These are phyloP conservation scores for Saccharomyces uvarum DNA, from an alignment of 1,139 yeast genomes.

Conservation along the genomic window DNA sequence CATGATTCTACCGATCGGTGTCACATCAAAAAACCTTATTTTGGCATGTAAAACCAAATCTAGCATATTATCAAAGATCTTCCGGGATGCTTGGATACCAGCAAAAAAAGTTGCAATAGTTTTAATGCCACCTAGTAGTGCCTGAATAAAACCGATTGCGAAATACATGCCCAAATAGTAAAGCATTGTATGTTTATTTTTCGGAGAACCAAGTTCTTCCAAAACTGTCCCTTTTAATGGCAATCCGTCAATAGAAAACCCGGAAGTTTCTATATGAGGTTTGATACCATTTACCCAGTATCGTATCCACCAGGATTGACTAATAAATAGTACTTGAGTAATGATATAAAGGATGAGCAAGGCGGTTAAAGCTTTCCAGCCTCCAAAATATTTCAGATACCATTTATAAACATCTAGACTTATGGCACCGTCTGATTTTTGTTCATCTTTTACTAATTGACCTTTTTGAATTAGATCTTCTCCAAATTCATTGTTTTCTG, in stretches of 20 bases:
- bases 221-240: background rate
- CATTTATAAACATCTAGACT: constrained; percentile 55
- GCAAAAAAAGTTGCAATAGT: constrained; percentile 3
- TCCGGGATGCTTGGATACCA: constrained; percentile 10
- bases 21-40: constrained; percentile 51
- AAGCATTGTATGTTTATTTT: background rate
- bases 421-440: constrained; percentile 71
- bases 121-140: constrained; percentile 5
- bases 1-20: constrained; percentile 54
- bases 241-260: background rate
- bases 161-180: constrained; percentile 29
- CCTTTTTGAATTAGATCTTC: constrained; percentile 21
- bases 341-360: constrained; percentile 39
- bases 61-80: constrained; percentile 7
- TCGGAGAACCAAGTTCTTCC: background rate
- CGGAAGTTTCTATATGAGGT: background rate
- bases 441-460: constrained; percentile 66
- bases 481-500: background rate
- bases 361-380: constrained; percentile 39
- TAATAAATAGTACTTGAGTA: constrained; percentile 48
- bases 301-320: constrained; percentile 74
- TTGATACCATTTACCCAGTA: constrained; percentile 40
- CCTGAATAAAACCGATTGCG: constrained; percentile 6
- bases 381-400: constrained; percentile 59
- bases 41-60: constrained; percentile 44